Conservation (phyloP, 345 rosid genomes). For the Hypericum perforatum region DNA sequence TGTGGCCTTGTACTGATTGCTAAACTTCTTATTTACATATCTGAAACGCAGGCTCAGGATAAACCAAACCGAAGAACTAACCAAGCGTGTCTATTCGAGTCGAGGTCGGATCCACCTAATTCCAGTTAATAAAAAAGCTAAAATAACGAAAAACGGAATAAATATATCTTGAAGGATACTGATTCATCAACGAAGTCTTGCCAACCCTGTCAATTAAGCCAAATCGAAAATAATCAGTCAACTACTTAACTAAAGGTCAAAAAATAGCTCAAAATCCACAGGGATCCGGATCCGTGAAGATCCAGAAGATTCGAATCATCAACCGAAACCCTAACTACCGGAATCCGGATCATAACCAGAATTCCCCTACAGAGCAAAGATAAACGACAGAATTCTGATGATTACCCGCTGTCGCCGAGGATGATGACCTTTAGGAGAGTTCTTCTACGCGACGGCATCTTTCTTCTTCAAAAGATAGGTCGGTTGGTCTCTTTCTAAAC, state of each 20-base stretch:
- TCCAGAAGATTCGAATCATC: too few relatives aligned
- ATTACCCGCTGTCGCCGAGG: constrained; percentile 26
- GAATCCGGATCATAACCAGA: too few relatives aligned
- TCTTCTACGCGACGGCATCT: constrained; percentile 24
- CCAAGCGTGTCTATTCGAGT: not conserved
- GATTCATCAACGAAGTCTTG: constrained; percentile 19
- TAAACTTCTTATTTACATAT: constrained; percentile 15
- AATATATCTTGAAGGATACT: constrained; percentile 6
- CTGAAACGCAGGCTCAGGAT: not conserved
- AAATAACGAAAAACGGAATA: not conserved
- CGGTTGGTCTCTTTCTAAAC: too few relatives aligned
- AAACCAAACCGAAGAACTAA: not conserved
- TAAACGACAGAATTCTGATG: too few relatives aligned
- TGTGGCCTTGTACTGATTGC: constrained; percentile 16
- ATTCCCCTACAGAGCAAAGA: too few relatives aligned
- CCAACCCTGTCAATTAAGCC: constrained; percentile 9
- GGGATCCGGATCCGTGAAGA: too few relatives aligned
- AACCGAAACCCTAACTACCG: too few relatives aligned
- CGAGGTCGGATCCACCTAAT: not conserved
- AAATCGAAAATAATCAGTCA: too few relatives aligned
- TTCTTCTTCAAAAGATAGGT: too few relatives aligned
- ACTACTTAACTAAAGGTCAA: too few relatives aligned
- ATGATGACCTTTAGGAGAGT: constrained; percentile 26
- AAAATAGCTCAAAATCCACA: too few relatives aligned
- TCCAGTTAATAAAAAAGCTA: not conserved